phyloP scores from a whole-genome alignment of 495 filamentous ascomycete species.

The Echria macrotheca region DNA sequence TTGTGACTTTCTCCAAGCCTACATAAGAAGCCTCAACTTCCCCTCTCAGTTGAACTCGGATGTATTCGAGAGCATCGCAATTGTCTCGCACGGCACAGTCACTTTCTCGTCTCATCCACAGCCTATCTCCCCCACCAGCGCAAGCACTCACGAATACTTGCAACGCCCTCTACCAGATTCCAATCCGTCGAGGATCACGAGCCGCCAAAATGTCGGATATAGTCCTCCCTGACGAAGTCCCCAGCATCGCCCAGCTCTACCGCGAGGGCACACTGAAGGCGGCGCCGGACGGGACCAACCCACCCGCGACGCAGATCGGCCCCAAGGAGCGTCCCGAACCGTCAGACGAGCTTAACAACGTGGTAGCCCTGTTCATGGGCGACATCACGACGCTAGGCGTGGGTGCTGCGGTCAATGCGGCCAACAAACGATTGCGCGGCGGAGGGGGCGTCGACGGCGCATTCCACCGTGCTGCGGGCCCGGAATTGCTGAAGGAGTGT shows the following conservation, averaged over 20 bases:
- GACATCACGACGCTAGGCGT: slow-evolving; percentile 81
- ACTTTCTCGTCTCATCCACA: background rate
- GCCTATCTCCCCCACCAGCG: background rate
- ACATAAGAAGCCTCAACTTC: no score
- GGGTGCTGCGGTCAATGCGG: slow-evolving; percentile 89
- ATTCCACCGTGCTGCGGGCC: slow-evolving; percentile 81
- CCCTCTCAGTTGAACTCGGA: no score
- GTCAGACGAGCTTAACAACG: slow-evolving; percentile 60
- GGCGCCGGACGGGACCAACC: slow-evolving; percentile 13
- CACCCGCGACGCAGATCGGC: slow-evolving; percentile 14
- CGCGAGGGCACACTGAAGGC: slow-evolving; percentile 34
- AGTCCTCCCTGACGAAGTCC: slow-evolving; percentile 47
- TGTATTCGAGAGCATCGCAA: no score
- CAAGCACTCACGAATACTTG: background rate
- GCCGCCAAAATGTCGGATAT: slow-evolving; percentile 24
- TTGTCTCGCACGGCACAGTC: no score
- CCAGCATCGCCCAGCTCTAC: slow-evolving; percentile 62
- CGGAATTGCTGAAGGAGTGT: slow-evolving; percentile 63
- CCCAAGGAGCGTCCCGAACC: slow-evolving; percentile 27
- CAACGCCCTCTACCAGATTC: no score
- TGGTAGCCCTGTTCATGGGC: slow-evolving; percentile 60
- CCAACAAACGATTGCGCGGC: slow-evolving; percentile 71
- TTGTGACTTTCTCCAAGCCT: no score
- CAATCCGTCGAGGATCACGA: no score
- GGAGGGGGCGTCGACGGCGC: slow-evolving; percentile 87